Evolutionary conservation across 2,329 filamentous ascomycete genomes (phyloP), one percentile per base, ranked within the genome.

Genomic region (Stachybotrys chartarum): DNA sequence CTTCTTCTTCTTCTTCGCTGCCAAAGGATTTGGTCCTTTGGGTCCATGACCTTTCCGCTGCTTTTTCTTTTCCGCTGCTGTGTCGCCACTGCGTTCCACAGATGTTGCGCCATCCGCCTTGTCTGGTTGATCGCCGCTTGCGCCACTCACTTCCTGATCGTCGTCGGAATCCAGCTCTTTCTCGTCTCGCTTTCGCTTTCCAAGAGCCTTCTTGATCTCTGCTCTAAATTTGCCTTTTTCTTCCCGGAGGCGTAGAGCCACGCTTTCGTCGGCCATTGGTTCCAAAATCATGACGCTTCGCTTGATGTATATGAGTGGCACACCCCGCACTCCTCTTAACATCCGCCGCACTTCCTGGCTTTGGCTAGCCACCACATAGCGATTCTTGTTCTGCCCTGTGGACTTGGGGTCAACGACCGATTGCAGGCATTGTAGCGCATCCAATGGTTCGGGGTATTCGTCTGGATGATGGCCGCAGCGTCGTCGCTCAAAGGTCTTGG

Each of bases 381-480:
- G 80, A 66, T 91, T 84, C 73, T 90, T 91, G 69, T 94, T 94
- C 56, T 81, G 80, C 45, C 82, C 80, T 58, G 76, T 83, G 52
- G 74, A 77, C 68, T 94, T 94, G 12, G 90, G 83, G 65, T 92
- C 92, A 54, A 97, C 84, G 7, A 96, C 88, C 53, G 81, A 83
- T 56, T 75, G 74, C 49, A 95, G 71, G 67, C 91, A 95, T 60
- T 90, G 88, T 55, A 82, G 67, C 42, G 86, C 81, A 54, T 79
- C 80, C 55, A 92, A 78, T 5, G 90, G 88, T 58, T 89, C 78
- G 3, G 87, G 84, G 61, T 88, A 84, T 57, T 89, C 80, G 61
- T 85, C 80, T 18, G 84, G 84, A 60, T 90, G 86, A 68, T 95
- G 90, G 47, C 87, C 87, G 68, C 90, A 95, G 56, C 90, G 79